Conservation (phyloP, 345 rosid genomes). For the Camelina sativa region DNA sequence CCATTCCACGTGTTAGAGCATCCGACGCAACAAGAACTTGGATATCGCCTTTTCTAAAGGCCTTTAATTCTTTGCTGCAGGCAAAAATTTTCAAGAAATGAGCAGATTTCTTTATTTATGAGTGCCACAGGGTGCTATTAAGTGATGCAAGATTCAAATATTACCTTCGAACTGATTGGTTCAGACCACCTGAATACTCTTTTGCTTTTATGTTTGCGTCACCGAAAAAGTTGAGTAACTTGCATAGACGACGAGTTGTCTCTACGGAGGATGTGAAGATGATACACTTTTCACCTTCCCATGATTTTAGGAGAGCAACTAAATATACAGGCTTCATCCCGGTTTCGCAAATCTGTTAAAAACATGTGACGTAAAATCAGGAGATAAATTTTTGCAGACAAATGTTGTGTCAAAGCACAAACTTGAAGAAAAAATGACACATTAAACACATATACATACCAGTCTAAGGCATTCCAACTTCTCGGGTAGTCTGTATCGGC, state of each 20-base stretch:
- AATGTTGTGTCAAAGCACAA: not conserved
- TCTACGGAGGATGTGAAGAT: constrained; percentile 90
- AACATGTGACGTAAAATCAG: constrained; percentile 12
- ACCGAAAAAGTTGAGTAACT: constrained; percentile 72
- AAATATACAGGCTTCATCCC: constrained; percentile 78
- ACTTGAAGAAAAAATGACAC: not conserved
- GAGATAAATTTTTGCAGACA: constrained; percentile 19
- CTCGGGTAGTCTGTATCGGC: constrained; percentile 77
- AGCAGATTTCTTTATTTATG: not conserved
- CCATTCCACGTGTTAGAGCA: constrained; percentile 97
- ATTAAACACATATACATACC: constrained; percentile 56
- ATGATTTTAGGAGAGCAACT: constrained; percentile 73
- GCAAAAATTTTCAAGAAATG: constrained; percentile 13
- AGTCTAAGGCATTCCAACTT: constrained; percentile 81
- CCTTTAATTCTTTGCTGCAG: constrained; percentile 83
- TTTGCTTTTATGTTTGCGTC: constrained; percentile 75
- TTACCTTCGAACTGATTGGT: constrained; percentile 83
- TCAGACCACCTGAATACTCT: constrained; percentile 88
- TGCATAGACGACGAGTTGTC: constrained; percentile 84
- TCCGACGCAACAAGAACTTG: constrained; percentile 97
- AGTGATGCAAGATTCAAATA: constrained; percentile 7
- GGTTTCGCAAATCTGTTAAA: constrained; percentile 71
- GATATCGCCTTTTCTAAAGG: constrained; percentile 74
- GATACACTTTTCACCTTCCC: constrained; percentile 79
- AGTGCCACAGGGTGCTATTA: not conserved